Base-by-base conservation (phyloP, 2,329 filamentous ascomycete genomes). In the Penicillium sp. region DNA sequence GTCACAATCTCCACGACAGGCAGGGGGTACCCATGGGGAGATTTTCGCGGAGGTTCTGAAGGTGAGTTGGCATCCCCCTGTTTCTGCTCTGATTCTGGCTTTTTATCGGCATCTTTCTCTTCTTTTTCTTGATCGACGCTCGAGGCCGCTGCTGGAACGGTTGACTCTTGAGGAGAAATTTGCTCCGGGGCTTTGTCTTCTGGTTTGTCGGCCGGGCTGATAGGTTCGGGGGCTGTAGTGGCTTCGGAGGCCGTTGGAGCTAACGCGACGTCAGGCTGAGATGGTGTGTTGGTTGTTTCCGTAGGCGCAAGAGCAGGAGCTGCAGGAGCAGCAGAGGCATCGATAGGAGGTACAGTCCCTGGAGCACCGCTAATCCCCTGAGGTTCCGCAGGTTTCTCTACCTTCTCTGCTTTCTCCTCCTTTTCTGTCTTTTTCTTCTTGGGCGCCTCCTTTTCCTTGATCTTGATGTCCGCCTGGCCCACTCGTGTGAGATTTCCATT, bases 401-500 rank as follows among this genome's bases (percentile, higher is more conserved):
- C 68, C 54, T 70, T 67, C 23, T 71, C 68, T 45, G 53, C 51
- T 52, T 72, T 73, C 14, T 65, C 65, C 48, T 71, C 69, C 54
- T 69, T 67, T 19, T 71, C 68, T 43, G 53, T 51, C 54, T 73
- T 73, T 58, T 71, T 71, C 57, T 72, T 73, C 58, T 71, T 74
- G 49, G 65, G 63, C 27, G 65, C 80, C 47, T 87, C 71, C 64
- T 78, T 70, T 29, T 77, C 74, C 48, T 73, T 75, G 7, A 65
- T 66, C 16, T 67, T 68, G 39, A 77, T 68, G 37, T 88, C 81
- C 61, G 83, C 81, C 64, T 84, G 87, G 42, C 91, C 90, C 39
- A 92, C 83, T 60, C 85, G 83, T 69, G 85, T 88, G 69, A 93
- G 79, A 70, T 88, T 90, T 25, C 89, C 89, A 67, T 91, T 88